A percentile compares a stretch with the other conserved stretches of the same genome.
phyloP scores from a whole-genome alignment of 129 eudicot species.

The Escallonia rubra region DNA sequence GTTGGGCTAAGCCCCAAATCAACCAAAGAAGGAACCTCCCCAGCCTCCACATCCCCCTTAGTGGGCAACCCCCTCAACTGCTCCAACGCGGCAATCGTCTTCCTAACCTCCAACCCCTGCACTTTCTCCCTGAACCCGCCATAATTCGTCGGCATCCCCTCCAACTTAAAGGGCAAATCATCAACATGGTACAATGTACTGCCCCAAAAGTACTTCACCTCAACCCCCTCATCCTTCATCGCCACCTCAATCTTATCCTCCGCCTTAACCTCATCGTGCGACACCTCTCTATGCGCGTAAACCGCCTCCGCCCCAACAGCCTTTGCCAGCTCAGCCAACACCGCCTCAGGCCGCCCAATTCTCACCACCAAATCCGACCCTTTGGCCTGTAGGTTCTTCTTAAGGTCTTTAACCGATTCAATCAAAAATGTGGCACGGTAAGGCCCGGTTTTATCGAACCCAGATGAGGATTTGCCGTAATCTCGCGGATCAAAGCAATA shows the following conservation, averaged over 20 bases:
- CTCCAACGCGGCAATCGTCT: slow-evolving; percentile 69
- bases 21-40: slow-evolving; percentile 82
- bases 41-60: slow-evolving; percentile 67
- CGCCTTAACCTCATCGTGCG: slow-evolving; percentile 79
- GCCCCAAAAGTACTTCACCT: slow-evolving; percentile 93
- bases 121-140: slow-evolving; percentile 95
- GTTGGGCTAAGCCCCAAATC: slow-evolving; percentile 82
- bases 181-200: slow-evolving; percentile 92
- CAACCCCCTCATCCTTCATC: slow-evolving; percentile 81
- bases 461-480: slow-evolving; percentile 75
- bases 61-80: slow-evolving; percentile 81
- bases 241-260: slow-evolving; percentile 61
- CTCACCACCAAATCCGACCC: slow-evolving; percentile 88
- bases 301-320: slow-evolving; percentile 81
- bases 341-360: slow-evolving; percentile 72
- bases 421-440: slow-evolving; percentile 67
- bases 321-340: slow-evolving; percentile 63
- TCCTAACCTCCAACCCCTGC: slow-evolving; percentile 73
- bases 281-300: slow-evolving; percentile 71
- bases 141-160: slow-evolving; percentile 81
- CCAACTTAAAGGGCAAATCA: slow-evolving; percentile 73
- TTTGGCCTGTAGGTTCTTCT: slow-evolving; percentile 55
- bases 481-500: slow-evolving; percentile 91
- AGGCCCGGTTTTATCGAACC: slow-evolving; percentile 91
- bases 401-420: slow-evolving; percentile 58